Evolutionary conservation across 768 basidiomycete genomes (phyloP).

Genomic region (Coprinellus micaceus): DNA sequence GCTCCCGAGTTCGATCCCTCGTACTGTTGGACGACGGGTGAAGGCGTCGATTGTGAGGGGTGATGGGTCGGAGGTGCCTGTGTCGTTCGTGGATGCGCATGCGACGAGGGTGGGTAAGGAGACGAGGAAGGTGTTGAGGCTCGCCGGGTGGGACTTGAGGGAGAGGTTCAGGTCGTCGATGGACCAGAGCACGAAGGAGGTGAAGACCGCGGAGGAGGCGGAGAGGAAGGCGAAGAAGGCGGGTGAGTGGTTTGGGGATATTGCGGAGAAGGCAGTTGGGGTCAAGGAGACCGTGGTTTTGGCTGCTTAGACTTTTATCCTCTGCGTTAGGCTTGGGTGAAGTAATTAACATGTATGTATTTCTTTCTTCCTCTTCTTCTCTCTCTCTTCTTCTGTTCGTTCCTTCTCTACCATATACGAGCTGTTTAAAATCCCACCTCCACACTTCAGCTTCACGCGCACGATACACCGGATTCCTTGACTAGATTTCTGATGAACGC

Average conservation of each 20-base stretch:
- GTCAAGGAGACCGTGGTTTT: constrained; percentile 35
- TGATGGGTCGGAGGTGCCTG: constrained; percentile 45
- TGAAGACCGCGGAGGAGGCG: constrained; percentile 69
- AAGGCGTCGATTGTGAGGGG: constrained; percentile 54
- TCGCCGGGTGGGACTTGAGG: constrained; percentile 87
- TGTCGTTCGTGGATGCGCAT: constrained; percentile 65
- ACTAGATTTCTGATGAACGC: constrained; percentile 1
- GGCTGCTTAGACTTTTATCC: constrained; percentile 20
- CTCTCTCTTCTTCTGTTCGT: constrained; percentile 1
- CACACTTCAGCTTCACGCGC: neutral
- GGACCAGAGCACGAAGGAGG: constrained; percentile 77
- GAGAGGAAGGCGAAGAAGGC: constrained; percentile 71
- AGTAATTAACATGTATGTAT: constrained; percentile 3
- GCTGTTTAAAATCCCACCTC: constrained; percentile 3
- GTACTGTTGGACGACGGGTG: constrained; percentile 84
- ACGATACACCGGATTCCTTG: neutral
- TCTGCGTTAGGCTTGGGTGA: constrained; percentile 1
- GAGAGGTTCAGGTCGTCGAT: constrained; percentile 78
- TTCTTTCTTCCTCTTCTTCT: neutral
- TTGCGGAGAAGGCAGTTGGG: constrained; percentile 43
- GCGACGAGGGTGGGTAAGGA: constrained; percentile 71
- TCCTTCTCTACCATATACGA: neutral
- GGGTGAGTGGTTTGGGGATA: constrained; percentile 63
- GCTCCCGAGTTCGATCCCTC: constrained; percentile 83
- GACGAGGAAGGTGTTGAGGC: constrained; percentile 87